Evolutionary conservation across 768 basidiomycete genomes (phyloP).

Genomic region (Boletus rex-veris): DNA sequence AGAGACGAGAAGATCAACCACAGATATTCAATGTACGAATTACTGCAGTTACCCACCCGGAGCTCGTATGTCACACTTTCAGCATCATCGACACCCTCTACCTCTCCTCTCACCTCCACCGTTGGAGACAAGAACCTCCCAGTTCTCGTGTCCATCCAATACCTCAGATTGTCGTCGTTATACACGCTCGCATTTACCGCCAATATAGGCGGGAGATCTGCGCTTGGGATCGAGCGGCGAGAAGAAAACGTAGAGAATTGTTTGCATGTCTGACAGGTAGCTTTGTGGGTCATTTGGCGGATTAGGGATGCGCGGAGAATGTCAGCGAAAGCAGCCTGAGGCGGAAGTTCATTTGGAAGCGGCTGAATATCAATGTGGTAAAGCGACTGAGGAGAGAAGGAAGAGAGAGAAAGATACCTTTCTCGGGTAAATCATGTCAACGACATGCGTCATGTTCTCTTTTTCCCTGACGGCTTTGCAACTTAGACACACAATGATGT

Average conservation of each 20-base stretch:
- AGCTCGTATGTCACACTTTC: constrained; percentile 64
- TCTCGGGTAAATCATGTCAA: constrained; percentile 85
- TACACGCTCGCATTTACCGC: constrained; percentile 83
- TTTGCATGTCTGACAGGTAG: constrained; percentile 81
- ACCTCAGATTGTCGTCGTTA: constrained; percentile 65
- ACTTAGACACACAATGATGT: constrained; percentile 65
- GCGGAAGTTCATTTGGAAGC: constrained; percentile 36
- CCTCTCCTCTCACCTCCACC: constrained; percentile 56
- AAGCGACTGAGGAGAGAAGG: neutral
- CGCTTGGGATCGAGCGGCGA: constrained; percentile 58
- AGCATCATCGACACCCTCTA: constrained; percentile 54
- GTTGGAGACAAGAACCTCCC: constrained; percentile 54
- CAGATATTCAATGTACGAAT: neutral
- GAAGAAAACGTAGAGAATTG: constrained; percentile 71
- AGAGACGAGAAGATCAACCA: neutral
- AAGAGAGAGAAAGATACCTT: constrained; percentile 47
- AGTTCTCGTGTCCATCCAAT: constrained; percentile 63
- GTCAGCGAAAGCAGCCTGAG: constrained; percentile 53
- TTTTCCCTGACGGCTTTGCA: constrained; percentile 75
- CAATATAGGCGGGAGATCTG: constrained; percentile 76
- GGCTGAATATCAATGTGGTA: constrained; percentile 21
- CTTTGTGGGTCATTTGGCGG: constrained; percentile 81
- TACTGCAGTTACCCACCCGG: constrained; percentile 48
- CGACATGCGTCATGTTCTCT: constrained; percentile 73
- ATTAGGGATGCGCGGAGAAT: constrained; percentile 74